Base-by-base conservation (phyloP, 148 eudicot species). In the Agrostemma githago region DNA sequence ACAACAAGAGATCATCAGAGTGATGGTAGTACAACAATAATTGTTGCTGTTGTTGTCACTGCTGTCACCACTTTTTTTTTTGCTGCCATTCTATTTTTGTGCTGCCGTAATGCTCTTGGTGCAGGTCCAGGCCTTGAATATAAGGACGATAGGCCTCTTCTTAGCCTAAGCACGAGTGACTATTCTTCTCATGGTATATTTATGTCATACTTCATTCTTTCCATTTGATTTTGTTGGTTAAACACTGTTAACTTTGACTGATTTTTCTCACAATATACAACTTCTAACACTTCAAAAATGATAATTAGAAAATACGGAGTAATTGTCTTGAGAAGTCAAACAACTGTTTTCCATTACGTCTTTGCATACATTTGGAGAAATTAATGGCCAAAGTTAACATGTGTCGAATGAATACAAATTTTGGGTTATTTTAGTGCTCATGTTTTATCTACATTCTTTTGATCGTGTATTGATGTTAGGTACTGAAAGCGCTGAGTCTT, bases 111-210 rank as follows among this genome's bases (percentile, higher is more conserved):
- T 76, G 62, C 73, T 76, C 88, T 83, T 56, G 73, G 81, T 43
- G 65, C 26, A 70, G 66, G 78, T 57, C 53, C 80, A 42, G 86
- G 83, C 43, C 40, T 20, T 76, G 79, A 87, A 66, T 79, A 40
- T 75, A 96, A 85, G 73, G 94, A 96, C 68, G 91, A 89, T 77
- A 84, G 87, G 53, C 97, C 96, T 74, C 94, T 92, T 82, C 91
- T 96, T 69, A 86, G 96, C 85, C 63, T 90, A 80, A 92, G 96
- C 85, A 71, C 83, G 78, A 88, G 90, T 62, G 92, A 92, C 77
- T 76, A 81, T 70, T 86, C 91, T 73, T 61, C 72, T 66, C 83
- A 82, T 88, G 79, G 78, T 70, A 74, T 11, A 17, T 15, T 42
- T 60, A 8, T 2, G 34, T 34, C 48, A 51, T 51, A 51, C 56